phyloP scores from a whole-genome alignment of 768 basidiomycete species.

The Xerocomellus amylosporus region DNA sequence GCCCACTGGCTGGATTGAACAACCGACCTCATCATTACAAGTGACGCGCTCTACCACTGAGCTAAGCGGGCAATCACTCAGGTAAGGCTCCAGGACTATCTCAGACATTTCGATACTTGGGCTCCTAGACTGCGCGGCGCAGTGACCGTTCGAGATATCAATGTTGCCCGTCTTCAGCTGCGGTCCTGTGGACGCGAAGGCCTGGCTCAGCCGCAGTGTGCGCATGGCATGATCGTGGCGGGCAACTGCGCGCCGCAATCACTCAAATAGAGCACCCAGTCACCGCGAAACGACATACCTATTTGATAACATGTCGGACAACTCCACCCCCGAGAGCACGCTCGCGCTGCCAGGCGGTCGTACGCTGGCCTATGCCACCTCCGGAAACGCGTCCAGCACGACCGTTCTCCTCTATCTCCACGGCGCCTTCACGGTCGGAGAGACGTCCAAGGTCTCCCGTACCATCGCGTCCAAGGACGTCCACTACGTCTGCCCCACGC shows the following conservation, averaged over 20 bases:
- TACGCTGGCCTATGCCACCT: slow-evolving; percentile 52
- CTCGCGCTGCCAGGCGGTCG: slow-evolving; percentile 39
- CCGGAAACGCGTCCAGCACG: slow-evolving; percentile 48
- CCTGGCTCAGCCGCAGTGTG: too few species aligned
- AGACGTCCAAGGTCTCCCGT: slow-evolving; percentile 35
- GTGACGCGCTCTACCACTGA: slow-evolving; percentile 47
- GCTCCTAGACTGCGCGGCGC: too few species aligned
- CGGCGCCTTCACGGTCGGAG: slow-evolving; percentile 52
- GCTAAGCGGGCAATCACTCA: slow-evolving; percentile 35
- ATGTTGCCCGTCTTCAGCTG: not conserved
- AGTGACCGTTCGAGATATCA: too few species aligned
- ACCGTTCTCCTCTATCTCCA: slow-evolving; percentile 54
- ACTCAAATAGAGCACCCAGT: not conserved
- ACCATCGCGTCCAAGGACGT: slow-evolving; percentile 39
- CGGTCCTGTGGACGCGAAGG: not conserved
- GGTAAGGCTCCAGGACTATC: not conserved
- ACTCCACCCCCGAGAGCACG: slow-evolving; percentile 5
- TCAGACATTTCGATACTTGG: not conserved
- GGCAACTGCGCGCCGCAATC: too few species aligned
- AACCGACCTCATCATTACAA: slow-evolving; percentile 47
- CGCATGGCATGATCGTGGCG: too few species aligned
- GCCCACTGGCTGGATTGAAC: slow-evolving; percentile 46
- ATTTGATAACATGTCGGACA: too few species aligned
- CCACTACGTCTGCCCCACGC: slow-evolving; percentile 50
- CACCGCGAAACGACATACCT: not conserved